Conservation (phyloP, 768 basidiomycete genomes). For the Russula lepida region DNA sequence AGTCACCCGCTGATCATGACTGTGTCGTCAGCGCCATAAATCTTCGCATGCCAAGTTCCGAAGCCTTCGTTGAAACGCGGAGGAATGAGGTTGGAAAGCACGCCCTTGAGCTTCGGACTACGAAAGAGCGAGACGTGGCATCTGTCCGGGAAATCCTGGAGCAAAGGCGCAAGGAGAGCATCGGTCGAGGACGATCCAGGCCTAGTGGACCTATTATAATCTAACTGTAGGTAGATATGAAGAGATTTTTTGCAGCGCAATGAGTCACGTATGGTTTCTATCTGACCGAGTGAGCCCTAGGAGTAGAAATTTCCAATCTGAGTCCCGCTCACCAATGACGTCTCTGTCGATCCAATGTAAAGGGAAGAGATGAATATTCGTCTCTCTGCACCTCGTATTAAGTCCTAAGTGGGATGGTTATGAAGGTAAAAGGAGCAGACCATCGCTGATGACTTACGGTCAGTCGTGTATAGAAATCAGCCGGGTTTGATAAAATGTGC, state of each 20-base stretch:
- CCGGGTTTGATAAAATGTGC: constrained; percentile 12
- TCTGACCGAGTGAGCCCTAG: constrained; percentile 35
- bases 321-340: constrained; percentile 55
- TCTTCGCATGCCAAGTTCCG: constrained; percentile 97
- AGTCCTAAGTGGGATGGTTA: constrained; percentile 38
- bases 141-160: constrained; percentile 60
- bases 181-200: constrained; percentile 63
- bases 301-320: neutral
- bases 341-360: constrained; percentile 77
- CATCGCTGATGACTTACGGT: constrained; percentile 6
- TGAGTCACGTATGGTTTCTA: constrained; percentile 54
- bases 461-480: constrained; percentile 13
- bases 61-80: constrained; percentile 96
- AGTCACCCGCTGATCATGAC: constrained; percentile 88
- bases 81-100: constrained; percentile 72
- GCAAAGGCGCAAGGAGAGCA: constrained; percentile 60
- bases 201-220: constrained; percentile 72
- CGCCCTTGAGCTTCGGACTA: constrained; percentile 73
- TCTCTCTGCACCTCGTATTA: constrained; percentile 66
- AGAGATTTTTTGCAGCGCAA: constrained; percentile 53
- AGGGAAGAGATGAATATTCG: constrained; percentile 87
- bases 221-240: constrained; percentile 63
- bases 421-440: neutral
- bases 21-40: constrained; percentile 89
- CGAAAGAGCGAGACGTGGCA: constrained; percentile 78